Evolutionary conservation across 73 alveolate genomes (phyloP).

Genomic region (Paramecium caudatum): DNA sequence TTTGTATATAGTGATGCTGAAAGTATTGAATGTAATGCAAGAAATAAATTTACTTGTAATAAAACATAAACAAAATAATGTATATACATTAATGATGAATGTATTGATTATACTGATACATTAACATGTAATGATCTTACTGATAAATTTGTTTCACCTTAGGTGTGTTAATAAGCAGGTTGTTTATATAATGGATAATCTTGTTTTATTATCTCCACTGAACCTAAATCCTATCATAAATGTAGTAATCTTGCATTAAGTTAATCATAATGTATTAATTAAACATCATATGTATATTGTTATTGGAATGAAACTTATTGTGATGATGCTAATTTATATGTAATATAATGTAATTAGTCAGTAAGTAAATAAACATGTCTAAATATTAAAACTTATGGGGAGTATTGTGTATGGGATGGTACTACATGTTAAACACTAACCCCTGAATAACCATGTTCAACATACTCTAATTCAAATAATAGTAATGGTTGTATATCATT

Average conservation of each 20-base stretch:
- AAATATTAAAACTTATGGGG: not conserved
- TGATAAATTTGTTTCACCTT: not conserved
- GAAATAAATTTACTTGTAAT: not conserved
- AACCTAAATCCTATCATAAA: not conserved
- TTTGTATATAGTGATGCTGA: not conserved
- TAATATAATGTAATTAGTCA: not conserved
- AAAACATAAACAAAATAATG: not conserved
- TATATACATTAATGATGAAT: not conserved
- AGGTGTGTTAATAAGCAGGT: not conserved
- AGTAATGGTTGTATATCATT: slow-evolving; percentile 7
- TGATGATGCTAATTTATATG: slow-evolving; percentile 1
- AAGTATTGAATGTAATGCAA: not conserved
- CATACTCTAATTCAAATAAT: not conserved
- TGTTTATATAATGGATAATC: slow-evolving; percentile 1
- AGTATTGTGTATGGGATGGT: not conserved
- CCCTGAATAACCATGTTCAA: not conserved
- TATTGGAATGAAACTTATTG: slow-evolving; percentile 43
- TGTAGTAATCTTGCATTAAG: not conserved
- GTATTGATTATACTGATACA: not conserved
- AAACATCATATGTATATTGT: slow-evolving; percentile 6
- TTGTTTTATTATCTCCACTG: not conserved
- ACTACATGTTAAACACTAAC: not conserved
- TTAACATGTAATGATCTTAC: not conserved
- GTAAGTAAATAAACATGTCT: slow-evolving; percentile 9
- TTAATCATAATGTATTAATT: not conserved